Evolutionary conservation across 352 stramenopile species (phyloP).

Genomic region (Phytophthora pistaciae): DNA sequence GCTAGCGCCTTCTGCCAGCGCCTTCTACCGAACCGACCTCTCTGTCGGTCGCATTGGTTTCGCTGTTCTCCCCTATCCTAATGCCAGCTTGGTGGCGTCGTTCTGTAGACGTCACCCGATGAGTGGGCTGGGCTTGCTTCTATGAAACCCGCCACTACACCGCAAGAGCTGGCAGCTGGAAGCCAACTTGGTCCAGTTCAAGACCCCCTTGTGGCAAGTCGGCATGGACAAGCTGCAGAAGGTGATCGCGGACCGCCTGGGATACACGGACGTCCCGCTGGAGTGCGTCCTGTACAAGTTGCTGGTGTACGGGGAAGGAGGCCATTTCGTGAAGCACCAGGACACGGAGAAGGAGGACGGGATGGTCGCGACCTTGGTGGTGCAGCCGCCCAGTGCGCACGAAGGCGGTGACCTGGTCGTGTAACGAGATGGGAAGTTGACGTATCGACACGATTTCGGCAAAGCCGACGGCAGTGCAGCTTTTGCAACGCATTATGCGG

Average conservation of each 20-base stretch:
- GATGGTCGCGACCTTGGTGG: neutral
- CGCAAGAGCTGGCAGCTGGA: slow-evolving; percentile 18
- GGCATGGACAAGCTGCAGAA: slow-evolving; percentile 10
- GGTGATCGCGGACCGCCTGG: slow-evolving; percentile 4
- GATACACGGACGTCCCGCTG: neutral
- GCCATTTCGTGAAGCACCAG: neutral
- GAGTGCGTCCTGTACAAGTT: neutral
- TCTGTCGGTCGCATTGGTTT: neutral
- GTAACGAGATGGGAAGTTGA: neutral
- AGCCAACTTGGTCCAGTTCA: neutral
- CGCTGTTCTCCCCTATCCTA: neutral
- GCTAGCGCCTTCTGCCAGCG: no score
- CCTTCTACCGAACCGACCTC: neutral
- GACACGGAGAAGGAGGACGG: neutral
- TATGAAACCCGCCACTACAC: slow-evolving; percentile 1
- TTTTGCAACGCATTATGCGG: slow-evolving; percentile 10
- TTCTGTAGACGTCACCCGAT: neutral
- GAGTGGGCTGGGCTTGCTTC: neutral
- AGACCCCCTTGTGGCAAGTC: slow-evolving; percentile 13
- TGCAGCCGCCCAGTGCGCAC: neutral
- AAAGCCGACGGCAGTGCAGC: slow-evolving; percentile 9
- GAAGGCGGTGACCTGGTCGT: neutral
- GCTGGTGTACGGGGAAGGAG: neutral
- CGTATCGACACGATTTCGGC: neutral
- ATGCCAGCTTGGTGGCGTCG: neutral